Percentiles rank a stretch among this genome's conserved stretches.
Conservation (phyloP, 148 eudicot genomes). For the Dysphania ambrosioides region DNA sequence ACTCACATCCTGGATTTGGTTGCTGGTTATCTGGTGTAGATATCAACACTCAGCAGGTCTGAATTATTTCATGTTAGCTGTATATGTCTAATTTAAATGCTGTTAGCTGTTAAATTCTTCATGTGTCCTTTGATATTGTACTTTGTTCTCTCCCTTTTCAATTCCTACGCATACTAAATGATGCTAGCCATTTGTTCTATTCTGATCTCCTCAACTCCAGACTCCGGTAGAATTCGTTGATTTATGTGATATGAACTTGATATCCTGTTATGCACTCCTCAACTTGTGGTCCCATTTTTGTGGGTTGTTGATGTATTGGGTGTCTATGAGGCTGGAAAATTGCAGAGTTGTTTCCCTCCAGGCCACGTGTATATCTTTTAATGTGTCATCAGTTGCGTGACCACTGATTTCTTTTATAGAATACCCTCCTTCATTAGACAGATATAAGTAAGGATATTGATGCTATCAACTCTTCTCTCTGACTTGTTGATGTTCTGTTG, state of each 20-base stretch:
- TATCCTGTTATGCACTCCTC: background rate
- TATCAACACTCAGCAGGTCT: conserved; percentile 84
- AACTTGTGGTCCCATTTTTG: background rate
- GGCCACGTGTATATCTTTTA: background rate
- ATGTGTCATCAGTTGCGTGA: background rate
- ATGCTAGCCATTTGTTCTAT: background rate
- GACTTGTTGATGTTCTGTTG: background rate
- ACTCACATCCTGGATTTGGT: conserved; percentile 94
- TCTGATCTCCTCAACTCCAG: too few species aligned
- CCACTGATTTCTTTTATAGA: background rate
- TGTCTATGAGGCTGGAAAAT: background rate
- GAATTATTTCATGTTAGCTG: background rate
- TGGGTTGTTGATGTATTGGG: background rate
- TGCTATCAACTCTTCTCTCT: background rate
- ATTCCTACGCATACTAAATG: background rate
- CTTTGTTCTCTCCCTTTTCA: background rate
- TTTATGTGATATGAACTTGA: background rate
- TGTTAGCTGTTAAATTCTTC: background rate
- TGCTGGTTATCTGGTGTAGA: conserved; percentile 95
- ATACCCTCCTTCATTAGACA: background rate
- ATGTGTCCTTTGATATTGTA: background rate
- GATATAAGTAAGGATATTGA: background rate
- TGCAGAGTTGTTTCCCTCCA: background rate
- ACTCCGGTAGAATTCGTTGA: background rate
- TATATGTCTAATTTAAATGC: background rate